Evolutionary conservation across 2,329 filamentous ascomycete species (phyloP).

Genomic region (Cyphellophora attinorum): DNA sequence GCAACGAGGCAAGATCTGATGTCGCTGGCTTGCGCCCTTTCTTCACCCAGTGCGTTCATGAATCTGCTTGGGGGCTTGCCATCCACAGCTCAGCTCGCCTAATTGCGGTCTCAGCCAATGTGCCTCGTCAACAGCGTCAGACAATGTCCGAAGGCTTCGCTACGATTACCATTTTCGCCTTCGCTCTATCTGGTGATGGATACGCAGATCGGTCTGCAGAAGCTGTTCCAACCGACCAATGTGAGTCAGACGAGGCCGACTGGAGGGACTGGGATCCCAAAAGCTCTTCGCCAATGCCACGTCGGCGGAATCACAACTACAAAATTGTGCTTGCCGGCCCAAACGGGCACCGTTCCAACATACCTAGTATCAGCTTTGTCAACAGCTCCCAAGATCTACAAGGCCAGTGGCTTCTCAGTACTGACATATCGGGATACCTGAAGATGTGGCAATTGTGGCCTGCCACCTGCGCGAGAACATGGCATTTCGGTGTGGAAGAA

Average conservation of each 20-base stretch:
- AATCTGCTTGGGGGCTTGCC: conserved; percentile 80
- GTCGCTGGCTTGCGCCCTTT: conserved; percentile 41
- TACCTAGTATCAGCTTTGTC: conserved; percentile 49
- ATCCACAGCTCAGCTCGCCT: conserved; percentile 73
- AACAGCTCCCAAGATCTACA: conserved; percentile 47
- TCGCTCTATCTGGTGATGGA: conserved; percentile 30
- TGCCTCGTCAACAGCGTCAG: conserved; percentile 18
- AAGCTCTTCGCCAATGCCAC: conserved; percentile 1
- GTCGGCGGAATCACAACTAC: conserved; percentile 30
- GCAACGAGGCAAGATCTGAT: conserved; percentile 21
- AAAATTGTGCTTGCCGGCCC: conserved; percentile 29
- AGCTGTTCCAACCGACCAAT: conserved; percentile 11
- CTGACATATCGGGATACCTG: conserved; percentile 43
- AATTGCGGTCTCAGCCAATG: conserved; percentile 78
- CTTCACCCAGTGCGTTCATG: conserved; percentile 65
- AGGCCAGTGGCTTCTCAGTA: conserved; percentile 48
- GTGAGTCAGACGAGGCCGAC: conserved; percentile 10
- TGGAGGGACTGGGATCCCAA: conserved; percentile 14
- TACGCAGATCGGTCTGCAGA: too few relatives aligned
- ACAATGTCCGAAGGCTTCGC: conserved; percentile 12
- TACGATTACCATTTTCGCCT: conserved; percentile 19
- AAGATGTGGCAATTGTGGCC: conserved; percentile 42
- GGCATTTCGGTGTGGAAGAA: conserved; percentile 14
- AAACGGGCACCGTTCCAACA: conserved; percentile 36
- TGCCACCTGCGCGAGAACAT: conserved; percentile 21